phyloP scores from a whole-genome alignment of 805 yeast species.

The Wickerhamiella shivajii region DNA sequence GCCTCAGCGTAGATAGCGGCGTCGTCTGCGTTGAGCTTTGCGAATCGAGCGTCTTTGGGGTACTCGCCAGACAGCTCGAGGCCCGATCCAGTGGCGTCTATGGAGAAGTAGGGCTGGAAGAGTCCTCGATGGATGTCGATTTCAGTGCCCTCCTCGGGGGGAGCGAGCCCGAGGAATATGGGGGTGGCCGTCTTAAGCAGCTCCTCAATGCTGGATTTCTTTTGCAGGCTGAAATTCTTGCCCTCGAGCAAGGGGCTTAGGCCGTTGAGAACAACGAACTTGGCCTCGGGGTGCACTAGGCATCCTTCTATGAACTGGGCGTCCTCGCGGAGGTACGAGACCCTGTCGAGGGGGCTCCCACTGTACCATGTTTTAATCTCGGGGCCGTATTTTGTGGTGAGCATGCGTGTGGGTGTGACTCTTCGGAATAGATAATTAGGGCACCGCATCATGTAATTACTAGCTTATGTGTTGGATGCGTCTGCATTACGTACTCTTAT shows the following conservation, averaged over 20 bases:
- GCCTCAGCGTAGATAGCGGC: constrained; percentile 69
- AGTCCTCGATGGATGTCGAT: too few relatives aligned
- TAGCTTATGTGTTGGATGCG: too few relatives aligned
- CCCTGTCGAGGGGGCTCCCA: constrained; percentile 43
- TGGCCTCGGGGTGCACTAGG: constrained; percentile 32
- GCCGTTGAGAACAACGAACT: constrained; percentile 32
- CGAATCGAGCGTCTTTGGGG: background rate
- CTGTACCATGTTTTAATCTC: constrained; percentile 29
- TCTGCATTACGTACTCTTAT: too few relatives aligned
- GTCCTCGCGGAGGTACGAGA: constrained; percentile 49
- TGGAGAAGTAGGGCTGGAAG: constrained; percentile 6
- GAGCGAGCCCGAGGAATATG: constrained; percentile 5
- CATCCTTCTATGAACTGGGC: constrained; percentile 35
- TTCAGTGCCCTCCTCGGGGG: background rate
- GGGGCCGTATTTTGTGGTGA: constrained; percentile 20
- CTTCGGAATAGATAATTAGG: too few relatives aligned
- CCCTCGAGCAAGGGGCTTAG: constrained; percentile 19
- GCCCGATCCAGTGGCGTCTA: constrained; percentile 2
- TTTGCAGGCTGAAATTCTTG: background rate
- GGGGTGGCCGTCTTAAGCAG: background rate
- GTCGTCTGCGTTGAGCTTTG: constrained; percentile 12
- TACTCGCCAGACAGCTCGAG: constrained; percentile 15
- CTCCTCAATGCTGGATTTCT: background rate
- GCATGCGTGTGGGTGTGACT: too few relatives aligned
- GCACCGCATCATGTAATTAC: too few relatives aligned